Percentiles rank a stretch among this genome's conserved stretches.
Conservation (phyloP, 2,329 filamentous ascomycete genomes). For the Fusarium zealandicum region DNA sequence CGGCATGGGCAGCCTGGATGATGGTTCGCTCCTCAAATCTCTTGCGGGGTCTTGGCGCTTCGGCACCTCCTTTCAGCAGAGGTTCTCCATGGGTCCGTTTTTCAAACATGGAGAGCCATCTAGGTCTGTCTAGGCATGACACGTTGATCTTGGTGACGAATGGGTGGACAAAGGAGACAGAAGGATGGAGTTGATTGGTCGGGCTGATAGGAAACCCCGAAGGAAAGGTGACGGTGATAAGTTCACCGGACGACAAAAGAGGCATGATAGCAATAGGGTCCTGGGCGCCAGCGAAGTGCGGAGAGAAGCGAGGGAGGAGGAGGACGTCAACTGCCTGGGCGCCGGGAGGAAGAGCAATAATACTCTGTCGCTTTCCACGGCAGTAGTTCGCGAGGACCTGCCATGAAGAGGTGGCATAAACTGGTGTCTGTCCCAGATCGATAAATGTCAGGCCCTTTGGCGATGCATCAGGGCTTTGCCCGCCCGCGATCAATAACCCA, state of each 20-base stretch:
- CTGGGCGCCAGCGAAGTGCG: constrained; percentile 86
- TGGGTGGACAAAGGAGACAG: constrained; percentile 86
- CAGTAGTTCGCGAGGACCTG: constrained; percentile 81
- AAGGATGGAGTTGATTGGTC: constrained; percentile 91
- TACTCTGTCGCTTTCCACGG: constrained; percentile 74
- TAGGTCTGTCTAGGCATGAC: constrained; percentile 76
- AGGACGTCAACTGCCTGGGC: constrained; percentile 82
- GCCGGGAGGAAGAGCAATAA: constrained; percentile 78
- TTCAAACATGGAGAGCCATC: constrained; percentile 93
- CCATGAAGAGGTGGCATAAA: constrained; percentile 92
- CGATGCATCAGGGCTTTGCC: constrained; percentile 70
- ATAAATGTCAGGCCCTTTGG: constrained; percentile 86
- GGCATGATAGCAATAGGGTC: constrained; percentile 88
- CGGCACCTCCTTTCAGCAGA: constrained; percentile 80
- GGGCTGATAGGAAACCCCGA: constrained; percentile 90
- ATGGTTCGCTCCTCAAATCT: constrained; percentile 85
- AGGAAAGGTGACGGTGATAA: constrained; percentile 90
- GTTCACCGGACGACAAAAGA: constrained; percentile 83
- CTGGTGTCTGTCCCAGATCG: constrained; percentile 86
- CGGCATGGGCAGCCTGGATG: constrained; percentile 85
- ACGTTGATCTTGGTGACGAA: constrained; percentile 79
- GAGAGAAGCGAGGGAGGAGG: constrained; percentile 80
- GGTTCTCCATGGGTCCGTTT: constrained; percentile 78
- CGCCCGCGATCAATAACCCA: constrained; percentile 84
- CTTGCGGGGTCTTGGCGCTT: constrained; percentile 72